Conservation (phyloP, 495 filamentous ascomycete species). For the Sordaria brevicollis region DNA sequence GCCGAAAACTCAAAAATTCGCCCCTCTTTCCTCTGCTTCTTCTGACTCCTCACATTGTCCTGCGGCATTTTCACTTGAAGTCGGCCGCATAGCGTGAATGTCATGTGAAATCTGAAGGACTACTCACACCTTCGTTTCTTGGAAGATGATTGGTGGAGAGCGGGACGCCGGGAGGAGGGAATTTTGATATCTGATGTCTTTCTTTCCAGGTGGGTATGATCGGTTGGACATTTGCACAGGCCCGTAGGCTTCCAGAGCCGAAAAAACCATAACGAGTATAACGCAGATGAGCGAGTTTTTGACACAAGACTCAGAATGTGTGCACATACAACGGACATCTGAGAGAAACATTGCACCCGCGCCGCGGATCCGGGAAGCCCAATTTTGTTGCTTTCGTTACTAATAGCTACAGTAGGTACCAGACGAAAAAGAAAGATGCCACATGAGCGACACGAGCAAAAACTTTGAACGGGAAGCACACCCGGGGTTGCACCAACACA, state of each 20-base stretch:
- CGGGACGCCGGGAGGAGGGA: no score
- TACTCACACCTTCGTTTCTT: neutral
- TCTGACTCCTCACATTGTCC: neutral
- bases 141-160: neutral
- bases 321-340: neutral
- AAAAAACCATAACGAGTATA: neutral
- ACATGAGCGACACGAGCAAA: neutral
- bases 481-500: neutral
- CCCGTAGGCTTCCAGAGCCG: neutral
- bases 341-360: neutral
- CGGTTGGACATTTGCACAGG: neutral
- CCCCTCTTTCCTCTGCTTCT: neutral
- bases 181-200: neutral
- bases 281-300: neutral
- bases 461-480: neutral
- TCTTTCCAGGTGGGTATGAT: neutral
- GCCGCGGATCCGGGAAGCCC: neutral
- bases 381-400: neutral
- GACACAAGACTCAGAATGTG: neutral
- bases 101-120: neutral
- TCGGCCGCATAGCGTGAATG: neutral
- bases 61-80: neutral
- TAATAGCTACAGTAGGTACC: neutral
- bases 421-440: neutral
- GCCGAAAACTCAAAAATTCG: neutral